A percentile compares a stretch with the other conserved stretches of the same genome.
phyloP scores from a whole-genome alignment of 2,329 filamentous ascomycete species.

The Pseudogymnoascus sp. region DNA sequence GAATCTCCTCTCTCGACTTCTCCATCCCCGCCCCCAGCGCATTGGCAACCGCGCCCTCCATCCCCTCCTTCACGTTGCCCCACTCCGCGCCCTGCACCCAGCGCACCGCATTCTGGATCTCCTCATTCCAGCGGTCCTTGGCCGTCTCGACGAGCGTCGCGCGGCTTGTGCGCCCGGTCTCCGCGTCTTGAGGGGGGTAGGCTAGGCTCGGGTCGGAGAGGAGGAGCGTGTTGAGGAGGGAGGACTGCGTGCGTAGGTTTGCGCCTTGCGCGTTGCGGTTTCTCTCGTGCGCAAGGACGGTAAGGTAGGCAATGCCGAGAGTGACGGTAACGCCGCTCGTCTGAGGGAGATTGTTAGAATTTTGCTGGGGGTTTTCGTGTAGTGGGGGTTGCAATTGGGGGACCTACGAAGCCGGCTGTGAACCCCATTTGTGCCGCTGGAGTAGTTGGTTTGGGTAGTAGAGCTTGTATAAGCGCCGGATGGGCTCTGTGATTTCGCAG shows the following conservation, averaged over 20 bases:
- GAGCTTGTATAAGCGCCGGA: background rate
- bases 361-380: background rate
- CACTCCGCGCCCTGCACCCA: conserved; percentile 61
- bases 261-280: conserved; percentile 53
- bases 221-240: conserved; percentile 44
- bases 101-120: conserved; percentile 57
- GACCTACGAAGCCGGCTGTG: conserved; percentile 62
- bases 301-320: conserved; percentile 63
- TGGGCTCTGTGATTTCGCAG: background rate
- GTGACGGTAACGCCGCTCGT: conserved; percentile 70
- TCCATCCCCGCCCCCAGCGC: conserved; percentile 29
- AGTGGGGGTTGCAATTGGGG: background rate
- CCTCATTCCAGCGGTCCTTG: conserved; percentile 72
- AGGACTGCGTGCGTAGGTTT: conserved; percentile 48
- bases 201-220: conserved; percentile 31
- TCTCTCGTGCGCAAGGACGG: conserved; percentile 59
- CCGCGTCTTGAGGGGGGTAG: conserved; percentile 36
- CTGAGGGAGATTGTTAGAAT: conserved; percentile 34
- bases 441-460: background rate
- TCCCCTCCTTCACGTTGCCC: conserved; percentile 49
- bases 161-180: conserved; percentile 43
- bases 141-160: conserved; percentile 54
- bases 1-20: conserved; percentile 23
- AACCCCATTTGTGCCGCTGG: conserved; percentile 57
- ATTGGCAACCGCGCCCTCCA: conserved; percentile 42